Evolutionary conservation across 306 rosid genomes (phyloP), one percentile per base, ranked within the genome.

Genomic region (Cucurbita maxima): DNA sequence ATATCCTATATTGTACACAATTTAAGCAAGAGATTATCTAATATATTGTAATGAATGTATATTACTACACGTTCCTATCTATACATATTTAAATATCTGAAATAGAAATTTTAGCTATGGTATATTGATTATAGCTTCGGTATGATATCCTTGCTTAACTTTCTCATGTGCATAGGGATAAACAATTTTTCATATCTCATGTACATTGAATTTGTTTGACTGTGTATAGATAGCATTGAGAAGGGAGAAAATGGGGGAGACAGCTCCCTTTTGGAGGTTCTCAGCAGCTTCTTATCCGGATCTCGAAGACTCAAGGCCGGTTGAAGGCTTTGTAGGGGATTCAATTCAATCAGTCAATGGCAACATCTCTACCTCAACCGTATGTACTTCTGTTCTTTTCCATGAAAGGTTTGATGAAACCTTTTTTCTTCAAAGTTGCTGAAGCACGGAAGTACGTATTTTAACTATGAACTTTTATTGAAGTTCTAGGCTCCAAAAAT

Each of bases 241-340:
- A 72, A 76, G 90, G 74, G 87, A 86, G 81, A 79, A 82, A 80
- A 77, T 83, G 86, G 90, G 87, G 8, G 86, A 79, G 75, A 75
- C 84, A 11, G 90, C 87, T 84, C 87, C 90, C n/a, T 86, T 86
- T 80, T 86, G 90, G 90, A 78, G 86, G 64, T 83, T 83, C 77
- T 86, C 82, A 44, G 80, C 90, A 7, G 80, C 86, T 52, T 86
- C 87, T 63, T 86, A 86, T 81, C 90, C 90, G 10, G 90, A 86
- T 80, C 87, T 86, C 55, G 82, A 86, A 78, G 80, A 56, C 9
- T 13, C 77, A 19, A 56, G 68, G 19, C 43, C 84, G 41, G 70
- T 55, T 79, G 71, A 76, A 54, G 73, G 52, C 58, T 18, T 76
- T 73, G 53, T 34, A 12, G 81, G 61, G 71, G 79, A 70, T 47